Conservation (phyloP, 2,329 filamentous ascomycete species). For the Oidium heveae region DNA sequence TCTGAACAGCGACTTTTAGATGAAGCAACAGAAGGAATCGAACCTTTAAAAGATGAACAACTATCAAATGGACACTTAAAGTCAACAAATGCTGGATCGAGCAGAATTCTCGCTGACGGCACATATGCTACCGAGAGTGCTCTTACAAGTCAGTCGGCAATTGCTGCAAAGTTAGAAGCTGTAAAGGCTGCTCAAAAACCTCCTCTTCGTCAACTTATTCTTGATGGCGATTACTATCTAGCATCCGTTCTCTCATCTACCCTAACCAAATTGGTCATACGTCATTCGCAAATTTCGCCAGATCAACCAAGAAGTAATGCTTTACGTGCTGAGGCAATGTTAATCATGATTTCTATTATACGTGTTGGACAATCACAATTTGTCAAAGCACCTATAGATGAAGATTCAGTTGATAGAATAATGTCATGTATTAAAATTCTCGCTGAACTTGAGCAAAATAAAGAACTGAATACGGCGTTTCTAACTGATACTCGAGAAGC, state of each 20-base stretch:
- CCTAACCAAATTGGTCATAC: conserved; percentile 92
- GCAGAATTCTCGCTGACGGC: conserved; percentile 82
- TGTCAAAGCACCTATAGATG: conserved; percentile 88
- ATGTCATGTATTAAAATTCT: conserved; percentile 92
- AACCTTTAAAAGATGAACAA: conserved; percentile 30
- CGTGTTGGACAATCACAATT: conserved; percentile 97
- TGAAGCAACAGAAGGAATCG: conserved; percentile 46
- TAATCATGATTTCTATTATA: conserved; percentile 98
- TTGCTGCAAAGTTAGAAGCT: conserved; percentile 75
- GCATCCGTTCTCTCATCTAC: conserved; percentile 89
- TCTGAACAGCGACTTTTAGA: conserved; percentile 84
- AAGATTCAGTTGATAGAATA: conserved; percentile 93
- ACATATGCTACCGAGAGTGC: conserved; percentile 96
- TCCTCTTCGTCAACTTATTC: conserved; percentile 74
- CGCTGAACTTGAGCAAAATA: conserved; percentile 69
- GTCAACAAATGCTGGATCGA: conserved; percentile 55
- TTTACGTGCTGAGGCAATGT: conserved; percentile 85
- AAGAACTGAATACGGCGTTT: conserved; percentile 79
- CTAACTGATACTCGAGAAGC: conserved; percentile 85
- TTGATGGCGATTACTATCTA: conserved; percentile 93
- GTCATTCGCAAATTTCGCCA: conserved; percentile 75
- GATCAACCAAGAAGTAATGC: conserved; percentile 78
- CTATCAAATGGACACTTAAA: conserved; percentile 66
- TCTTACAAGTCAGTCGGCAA: conserved; percentile 74
- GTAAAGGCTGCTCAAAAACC: conserved; percentile 95